These are phyloP conservation scores for Isabelozyma gotoi DNA, from an alignment of 805 yeast species.

Conservation along the genomic window DNA sequence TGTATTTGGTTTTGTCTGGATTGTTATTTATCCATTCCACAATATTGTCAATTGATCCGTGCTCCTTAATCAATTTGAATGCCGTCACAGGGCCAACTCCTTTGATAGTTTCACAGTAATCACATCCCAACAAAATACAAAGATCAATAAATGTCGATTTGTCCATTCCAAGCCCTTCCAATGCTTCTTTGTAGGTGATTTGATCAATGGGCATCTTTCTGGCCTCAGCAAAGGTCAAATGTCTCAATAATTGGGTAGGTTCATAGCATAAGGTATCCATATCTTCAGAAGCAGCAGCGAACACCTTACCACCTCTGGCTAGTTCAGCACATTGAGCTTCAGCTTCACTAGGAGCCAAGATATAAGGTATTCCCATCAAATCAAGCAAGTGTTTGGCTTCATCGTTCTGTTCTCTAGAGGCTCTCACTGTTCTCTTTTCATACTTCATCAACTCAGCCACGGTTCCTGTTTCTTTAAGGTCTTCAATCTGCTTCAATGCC, in stretches of 20 bases:
- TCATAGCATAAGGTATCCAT: conserved; percentile 96
- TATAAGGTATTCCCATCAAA: conserved; percentile 93
- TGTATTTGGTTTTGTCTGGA: conserved; percentile 61
- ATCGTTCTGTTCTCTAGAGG: conserved; percentile 86
- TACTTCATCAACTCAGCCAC: conserved; percentile 71
- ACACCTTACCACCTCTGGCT: conserved; percentile 87
- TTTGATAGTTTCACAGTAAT: conserved; percentile 90
- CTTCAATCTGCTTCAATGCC: conserved; percentile 74
- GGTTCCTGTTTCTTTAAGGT: conserved; percentile 76
- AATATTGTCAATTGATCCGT: conserved; percentile 76
- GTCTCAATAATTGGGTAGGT: conserved; percentile 80
- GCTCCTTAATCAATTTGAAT: conserved; percentile 80
- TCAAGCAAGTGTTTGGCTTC: conserved; percentile 81
- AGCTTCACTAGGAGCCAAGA: conserved; percentile 96
- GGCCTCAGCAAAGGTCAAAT: conserved; percentile 91
- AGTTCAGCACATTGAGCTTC: conserved; percentile 97
- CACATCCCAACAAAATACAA: conserved; percentile 94
- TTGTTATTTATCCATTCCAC: conserved; percentile 60
- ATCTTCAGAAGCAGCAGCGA: conserved; percentile 97
- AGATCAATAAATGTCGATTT: conserved; percentile 79
- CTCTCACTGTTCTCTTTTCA: conserved; percentile 87
- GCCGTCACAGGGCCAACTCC: conserved; percentile 98
- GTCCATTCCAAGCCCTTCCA: conserved; percentile 77
- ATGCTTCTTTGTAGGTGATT: conserved; percentile 61
- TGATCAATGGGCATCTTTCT: conserved; percentile 91